phyloP scores from a whole-genome alignment of 306 rosid species.

The Castanea sativa region DNA sequence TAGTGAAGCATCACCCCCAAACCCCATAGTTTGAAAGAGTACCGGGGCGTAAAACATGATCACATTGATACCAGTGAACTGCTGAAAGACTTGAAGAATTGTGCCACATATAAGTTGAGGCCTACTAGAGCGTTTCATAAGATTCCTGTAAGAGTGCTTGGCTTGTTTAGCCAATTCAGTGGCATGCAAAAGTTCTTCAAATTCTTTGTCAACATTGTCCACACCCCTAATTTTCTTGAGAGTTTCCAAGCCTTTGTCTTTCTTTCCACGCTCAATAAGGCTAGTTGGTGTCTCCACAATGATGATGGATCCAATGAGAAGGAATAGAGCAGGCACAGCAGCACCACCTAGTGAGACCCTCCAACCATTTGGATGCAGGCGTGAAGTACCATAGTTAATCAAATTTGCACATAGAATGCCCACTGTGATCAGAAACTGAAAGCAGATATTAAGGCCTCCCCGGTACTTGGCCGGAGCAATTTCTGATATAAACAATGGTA shows the following conservation, averaged over 20 bases:
- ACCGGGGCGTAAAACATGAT: conserved; percentile 42
- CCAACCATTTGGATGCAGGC: conserved; percentile 24
- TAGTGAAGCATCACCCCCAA: conserved; percentile 20
- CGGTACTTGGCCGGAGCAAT: conserved; percentile 36
- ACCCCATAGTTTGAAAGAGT: conserved; percentile 35
- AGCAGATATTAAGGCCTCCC: conserved; percentile 31
- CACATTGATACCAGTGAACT: conserved; percentile 41
- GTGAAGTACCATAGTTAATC: conserved; percentile 17
- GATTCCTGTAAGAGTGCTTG: conserved; percentile 16
- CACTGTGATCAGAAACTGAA: conserved; percentile 29
- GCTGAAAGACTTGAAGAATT: conserved; percentile 28
- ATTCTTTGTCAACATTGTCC: conserved; percentile 24
- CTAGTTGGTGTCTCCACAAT: conserved; percentile 35
- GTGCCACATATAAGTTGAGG: conserved; percentile 21
- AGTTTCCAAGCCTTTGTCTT: conserved; percentile 2
- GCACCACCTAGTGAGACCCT: conserved; percentile 28
- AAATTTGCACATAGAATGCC: conserved; percentile 33
- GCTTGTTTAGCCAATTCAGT: neutral
- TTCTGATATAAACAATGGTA: conserved; percentile 39
- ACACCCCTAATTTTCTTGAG: conserved; percentile 26
- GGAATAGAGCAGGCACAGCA: conserved; percentile 17
- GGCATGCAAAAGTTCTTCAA: conserved; percentile 3
- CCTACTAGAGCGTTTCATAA: conserved; percentile 1
- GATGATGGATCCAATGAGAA: conserved; percentile 9
- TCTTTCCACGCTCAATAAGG: conserved; percentile 22